A percentile compares a stretch with the other conserved stretches of the same genome.
These are phyloP conservation scores for Russula griseocarnosa DNA, from an alignment of 768 basidiomycete species.

Conservation along the genomic window DNA sequence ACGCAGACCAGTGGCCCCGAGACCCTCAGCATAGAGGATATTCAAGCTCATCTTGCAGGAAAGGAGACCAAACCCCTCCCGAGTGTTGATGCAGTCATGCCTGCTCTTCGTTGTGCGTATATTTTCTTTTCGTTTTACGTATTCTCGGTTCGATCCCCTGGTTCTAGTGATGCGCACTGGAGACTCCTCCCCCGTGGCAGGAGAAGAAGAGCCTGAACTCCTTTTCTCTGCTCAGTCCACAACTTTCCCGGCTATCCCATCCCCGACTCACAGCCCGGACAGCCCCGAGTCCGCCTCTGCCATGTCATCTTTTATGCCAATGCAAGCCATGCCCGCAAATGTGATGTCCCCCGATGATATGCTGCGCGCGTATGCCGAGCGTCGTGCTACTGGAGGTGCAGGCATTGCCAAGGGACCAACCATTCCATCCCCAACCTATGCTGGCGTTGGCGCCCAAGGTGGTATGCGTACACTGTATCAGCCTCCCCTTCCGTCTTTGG, in stretches of 20 bases:
- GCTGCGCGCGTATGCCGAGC: slow-evolving; percentile 66
- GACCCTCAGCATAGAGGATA: slow-evolving; percentile 56
- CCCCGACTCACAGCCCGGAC: slow-evolving; percentile 35
- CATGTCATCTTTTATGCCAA: slow-evolving; percentile 39
- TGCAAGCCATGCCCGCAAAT: slow-evolving; percentile 42
- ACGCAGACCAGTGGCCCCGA: slow-evolving; percentile 43
- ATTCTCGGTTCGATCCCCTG: slow-evolving; percentile 13
- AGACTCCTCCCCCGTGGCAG: slow-evolving; percentile 17
- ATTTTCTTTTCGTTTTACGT: slow-evolving; percentile 11
- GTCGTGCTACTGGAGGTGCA: slow-evolving; percentile 38
- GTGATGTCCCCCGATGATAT: slow-evolving; percentile 68
- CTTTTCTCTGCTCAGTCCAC: slow-evolving; percentile 39
- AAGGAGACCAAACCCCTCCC: slow-evolving; percentile 36
- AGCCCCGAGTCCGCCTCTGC: slow-evolving; percentile 35
- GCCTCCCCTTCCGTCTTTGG: slow-evolving; percentile 25
- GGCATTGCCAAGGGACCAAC: slow-evolving; percentile 28
- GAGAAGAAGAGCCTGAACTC: slow-evolving; percentile 40
- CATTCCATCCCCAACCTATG: slow-evolving; percentile 31
- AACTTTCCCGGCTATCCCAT: slow-evolving; percentile 33
- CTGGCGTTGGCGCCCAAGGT: slow-evolving; percentile 31
- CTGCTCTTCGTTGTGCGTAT: slow-evolving; percentile 61
- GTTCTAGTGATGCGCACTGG: slow-evolving; percentile 70
- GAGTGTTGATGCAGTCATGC: slow-evolving; percentile 57
- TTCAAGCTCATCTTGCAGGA: slow-evolving; percentile 48
- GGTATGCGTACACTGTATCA: slow-evolving; percentile 38